Conservation (phyloP, 768 basidiomycete species). For the Lyophyllum semitale region DNA sequence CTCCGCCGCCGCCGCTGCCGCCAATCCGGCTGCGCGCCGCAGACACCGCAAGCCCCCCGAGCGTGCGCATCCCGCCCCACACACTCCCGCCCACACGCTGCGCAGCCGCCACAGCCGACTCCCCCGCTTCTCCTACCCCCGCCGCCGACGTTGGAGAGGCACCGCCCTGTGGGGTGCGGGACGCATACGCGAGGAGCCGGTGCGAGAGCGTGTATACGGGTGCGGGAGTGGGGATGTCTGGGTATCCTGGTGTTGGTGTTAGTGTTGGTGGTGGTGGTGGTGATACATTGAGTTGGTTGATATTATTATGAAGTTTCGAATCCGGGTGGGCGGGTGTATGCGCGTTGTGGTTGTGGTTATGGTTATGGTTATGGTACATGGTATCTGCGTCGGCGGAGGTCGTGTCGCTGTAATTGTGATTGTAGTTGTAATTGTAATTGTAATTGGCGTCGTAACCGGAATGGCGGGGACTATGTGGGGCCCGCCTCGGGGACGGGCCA, state of each 20-base stretch:
- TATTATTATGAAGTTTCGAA: no score
- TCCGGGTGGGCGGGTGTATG: not conserved
- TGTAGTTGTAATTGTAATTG: not conserved
- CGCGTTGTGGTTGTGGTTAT: not conserved
- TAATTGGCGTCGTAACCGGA: not conserved
- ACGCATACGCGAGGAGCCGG: constrained; percentile 65
- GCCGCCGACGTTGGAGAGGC: no score
- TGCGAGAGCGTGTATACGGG: constrained; percentile 58
- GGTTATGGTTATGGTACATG: not conserved
- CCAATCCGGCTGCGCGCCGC: constrained; percentile 46
- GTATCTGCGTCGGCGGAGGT: not conserved
- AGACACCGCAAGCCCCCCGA: constrained; percentile 61
- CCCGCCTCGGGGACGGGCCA: not conserved
- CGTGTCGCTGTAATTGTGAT: not conserved
- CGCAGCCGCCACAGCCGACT: no score
- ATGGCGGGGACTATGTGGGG: no score
- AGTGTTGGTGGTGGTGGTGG: not conserved
- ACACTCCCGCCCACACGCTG: constrained; percentile 53
- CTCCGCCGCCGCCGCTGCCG: no score
- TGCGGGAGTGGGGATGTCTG: not conserved
- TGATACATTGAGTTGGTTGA: not conserved
- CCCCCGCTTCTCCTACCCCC: no score
- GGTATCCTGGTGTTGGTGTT: not conserved
- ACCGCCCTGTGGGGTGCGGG: constrained; percentile 12
- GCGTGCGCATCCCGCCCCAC: constrained; percentile 61